These are phyloP conservation scores for Basidiobolus meristosporus DNA, from an alignment of 371 early-diverging fungal species.

Conservation along the genomic window DNA sequence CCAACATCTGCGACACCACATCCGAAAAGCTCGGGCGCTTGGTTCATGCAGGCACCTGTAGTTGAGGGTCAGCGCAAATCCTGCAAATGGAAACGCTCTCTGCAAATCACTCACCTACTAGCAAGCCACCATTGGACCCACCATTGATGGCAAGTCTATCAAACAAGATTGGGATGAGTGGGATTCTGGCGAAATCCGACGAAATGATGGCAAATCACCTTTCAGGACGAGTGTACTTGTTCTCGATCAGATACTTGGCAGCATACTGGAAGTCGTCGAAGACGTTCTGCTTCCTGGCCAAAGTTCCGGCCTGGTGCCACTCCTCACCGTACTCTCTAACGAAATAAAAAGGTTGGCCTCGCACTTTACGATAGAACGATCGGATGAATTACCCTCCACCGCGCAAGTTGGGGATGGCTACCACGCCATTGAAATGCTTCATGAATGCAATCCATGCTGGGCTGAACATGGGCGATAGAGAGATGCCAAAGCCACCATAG, in stretches of 20 bases:
- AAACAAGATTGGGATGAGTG: too few relatives aligned
- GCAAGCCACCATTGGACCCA: constrained; percentile 46
- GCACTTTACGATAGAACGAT: too few relatives aligned
- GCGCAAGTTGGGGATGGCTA: constrained; percentile 18
- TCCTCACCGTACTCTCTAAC: constrained; percentile 24
- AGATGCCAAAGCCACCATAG: constrained; percentile 38
- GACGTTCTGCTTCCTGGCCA: constrained; percentile 17
- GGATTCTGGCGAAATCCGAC: too few relatives aligned
- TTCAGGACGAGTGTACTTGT: constrained; percentile 17
- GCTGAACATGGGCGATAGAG: constrained; percentile 20
- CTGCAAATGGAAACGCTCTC: constrained; percentile 10
- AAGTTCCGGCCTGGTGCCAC: constrained; percentile 18
- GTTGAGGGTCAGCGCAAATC: too few relatives aligned
- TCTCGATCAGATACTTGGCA: constrained; percentile 14
- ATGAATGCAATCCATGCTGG: constrained; percentile 18
- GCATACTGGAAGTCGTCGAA: constrained; percentile 27
- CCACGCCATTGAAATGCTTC: constrained; percentile 16
- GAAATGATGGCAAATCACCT: too few relatives aligned
- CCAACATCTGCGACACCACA: constrained; percentile 20
- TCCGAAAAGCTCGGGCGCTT: constrained; percentile 28
- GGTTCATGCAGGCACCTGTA: not conserved
- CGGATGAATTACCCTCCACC: too few relatives aligned
- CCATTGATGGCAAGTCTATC: constrained; percentile 44
- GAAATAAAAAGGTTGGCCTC: too few relatives aligned
- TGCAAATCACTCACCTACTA: constrained; percentile 16